Conservation (phyloP, 2,329 filamentous ascomycete genomes). For the Grosmannia clavigera region DNA sequence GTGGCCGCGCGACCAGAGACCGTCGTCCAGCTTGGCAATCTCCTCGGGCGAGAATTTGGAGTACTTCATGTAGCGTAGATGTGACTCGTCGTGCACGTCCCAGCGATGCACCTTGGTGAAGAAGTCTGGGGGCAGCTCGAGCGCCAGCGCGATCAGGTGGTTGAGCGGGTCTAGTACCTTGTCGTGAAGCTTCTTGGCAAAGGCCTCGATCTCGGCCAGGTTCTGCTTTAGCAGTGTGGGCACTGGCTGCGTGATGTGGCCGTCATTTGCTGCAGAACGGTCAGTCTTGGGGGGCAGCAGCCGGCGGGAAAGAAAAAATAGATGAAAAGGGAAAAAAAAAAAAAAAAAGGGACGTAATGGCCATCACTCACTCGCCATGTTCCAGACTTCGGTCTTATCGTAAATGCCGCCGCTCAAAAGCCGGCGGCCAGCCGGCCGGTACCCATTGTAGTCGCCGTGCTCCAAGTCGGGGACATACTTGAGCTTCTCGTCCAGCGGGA, state of each 20-base stretch:
- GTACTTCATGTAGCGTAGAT: slow-evolving; percentile 49
- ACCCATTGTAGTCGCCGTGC: slow-evolving; percentile 39
- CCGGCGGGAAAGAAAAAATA: neutral
- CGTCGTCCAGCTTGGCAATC: slow-evolving; percentile 21
- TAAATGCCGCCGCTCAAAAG: slow-evolving; percentile 19
- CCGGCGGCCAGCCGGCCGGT: slow-evolving; percentile 28
- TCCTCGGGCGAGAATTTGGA: slow-evolving; percentile 21
- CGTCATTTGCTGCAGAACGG: slow-evolving; percentile 14
- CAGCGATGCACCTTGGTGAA: slow-evolving; percentile 43
- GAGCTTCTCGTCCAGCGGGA: slow-evolving; percentile 42
- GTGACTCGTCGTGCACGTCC: slow-evolving; percentile 39
- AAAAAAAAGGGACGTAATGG: neutral
- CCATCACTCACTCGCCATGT: slow-evolving; percentile 37
- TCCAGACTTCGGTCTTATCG: slow-evolving; percentile 48
- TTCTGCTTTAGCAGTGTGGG: slow-evolving; percentile 33
- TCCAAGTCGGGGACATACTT: slow-evolving; percentile 31
- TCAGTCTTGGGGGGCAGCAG: neutral
- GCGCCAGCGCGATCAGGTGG: slow-evolving; percentile 44
- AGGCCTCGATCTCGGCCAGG: slow-evolving; percentile 41
- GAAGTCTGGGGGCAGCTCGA: slow-evolving; percentile 45
- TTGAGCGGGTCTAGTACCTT: slow-evolving; percentile 41
- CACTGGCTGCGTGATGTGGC: slow-evolving; percentile 29
- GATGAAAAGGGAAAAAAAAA: neutral
- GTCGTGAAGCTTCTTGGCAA: slow-evolving; percentile 27
- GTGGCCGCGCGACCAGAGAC: slow-evolving; percentile 25